phyloP scores from a whole-genome alignment of 169 alveolate species.

The Besnoitia besnoiti region DNA sequence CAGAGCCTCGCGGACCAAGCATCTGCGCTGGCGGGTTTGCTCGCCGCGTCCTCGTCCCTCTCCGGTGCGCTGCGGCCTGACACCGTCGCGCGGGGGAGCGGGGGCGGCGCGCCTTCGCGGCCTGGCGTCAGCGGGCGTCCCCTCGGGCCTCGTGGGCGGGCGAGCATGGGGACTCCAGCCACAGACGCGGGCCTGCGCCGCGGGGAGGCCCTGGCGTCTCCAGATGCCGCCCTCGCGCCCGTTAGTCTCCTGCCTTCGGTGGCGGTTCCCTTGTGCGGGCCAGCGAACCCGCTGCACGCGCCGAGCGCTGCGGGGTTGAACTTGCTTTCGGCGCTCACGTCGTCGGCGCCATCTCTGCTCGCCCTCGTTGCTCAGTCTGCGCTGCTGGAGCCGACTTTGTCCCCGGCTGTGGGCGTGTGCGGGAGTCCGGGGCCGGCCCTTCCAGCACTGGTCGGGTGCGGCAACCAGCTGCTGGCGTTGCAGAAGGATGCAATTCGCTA shows the following conservation, averaged over 20 bases:
- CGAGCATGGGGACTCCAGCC: background rate
- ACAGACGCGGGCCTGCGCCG: background rate
- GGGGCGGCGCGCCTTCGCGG: background rate
- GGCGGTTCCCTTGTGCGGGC: no score
- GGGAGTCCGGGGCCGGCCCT: conserved; percentile 58
- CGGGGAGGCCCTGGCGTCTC: background rate
- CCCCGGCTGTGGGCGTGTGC: background rate
- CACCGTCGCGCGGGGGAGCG: background rate
- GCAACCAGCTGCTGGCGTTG: conserved; percentile 67
- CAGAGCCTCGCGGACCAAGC: background rate
- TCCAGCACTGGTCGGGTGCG: conserved; percentile 51
- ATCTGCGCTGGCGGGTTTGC: background rate
- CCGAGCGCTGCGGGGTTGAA: background rate
- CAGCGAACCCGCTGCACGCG: background rate
- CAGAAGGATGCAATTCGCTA: conserved; percentile 72
- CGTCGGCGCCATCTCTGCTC: background rate
- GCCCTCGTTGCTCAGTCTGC: background rate
- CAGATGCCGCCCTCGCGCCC: background rate
- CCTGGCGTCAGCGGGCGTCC: no score
- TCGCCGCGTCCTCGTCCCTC: background rate
- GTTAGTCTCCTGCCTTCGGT: background rate
- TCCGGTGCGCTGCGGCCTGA: background rate
- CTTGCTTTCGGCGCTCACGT: background rate
- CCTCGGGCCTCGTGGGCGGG: background rate
- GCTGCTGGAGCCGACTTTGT: background rate